These are phyloP conservation scores for Haplosporangium sp. DNA, from an alignment of 371 early-diverging fungal species.

Conservation along the genomic window DNA sequence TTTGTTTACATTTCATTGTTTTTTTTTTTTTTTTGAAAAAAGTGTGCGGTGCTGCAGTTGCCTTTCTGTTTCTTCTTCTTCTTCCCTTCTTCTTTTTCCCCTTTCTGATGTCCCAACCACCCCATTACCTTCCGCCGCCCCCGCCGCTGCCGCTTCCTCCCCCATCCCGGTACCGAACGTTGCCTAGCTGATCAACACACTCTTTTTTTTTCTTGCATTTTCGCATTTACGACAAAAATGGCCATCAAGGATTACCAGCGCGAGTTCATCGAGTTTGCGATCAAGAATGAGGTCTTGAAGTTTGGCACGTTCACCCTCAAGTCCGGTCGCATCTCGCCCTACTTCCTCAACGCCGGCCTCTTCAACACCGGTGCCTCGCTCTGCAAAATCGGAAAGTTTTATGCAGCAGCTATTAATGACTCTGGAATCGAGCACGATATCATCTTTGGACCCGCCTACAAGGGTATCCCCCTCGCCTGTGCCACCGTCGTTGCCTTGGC, in stretches of 20 bases:
- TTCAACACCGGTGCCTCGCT: conserved; percentile 92
- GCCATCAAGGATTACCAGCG: conserved; percentile 89
- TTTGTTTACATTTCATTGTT: conserved; percentile 9
- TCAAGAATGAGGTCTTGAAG: conserved; percentile 82
- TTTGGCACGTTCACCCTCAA: conserved; percentile 95
- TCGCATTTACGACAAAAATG: conserved; percentile 12
- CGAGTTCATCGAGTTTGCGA: conserved; percentile 93
- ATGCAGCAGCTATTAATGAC: conserved; percentile 88
- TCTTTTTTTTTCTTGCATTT: too few species aligned
- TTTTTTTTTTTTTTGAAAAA: background rate
- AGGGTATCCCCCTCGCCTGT: conserved; percentile 95
- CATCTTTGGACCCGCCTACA: conserved; percentile 98
- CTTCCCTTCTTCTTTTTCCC: conserved; percentile 19
- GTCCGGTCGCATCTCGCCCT: conserved; percentile 93
- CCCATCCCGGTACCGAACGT: background rate
- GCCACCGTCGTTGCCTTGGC: conserved; percentile 83
- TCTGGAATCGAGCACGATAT: conserved; percentile 80
- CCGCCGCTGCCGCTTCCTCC: background rate
- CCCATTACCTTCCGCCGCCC: conserved; percentile 5
- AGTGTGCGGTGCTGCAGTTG: background rate
- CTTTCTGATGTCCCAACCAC: conserved; percentile 34
- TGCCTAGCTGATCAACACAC: background rate
- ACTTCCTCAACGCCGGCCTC: conserved; percentile 97
- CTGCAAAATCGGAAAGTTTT: conserved; percentile 86
- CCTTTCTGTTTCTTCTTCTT: conserved; percentile 3